Conservation (phyloP, 179 eudicot species). For the Actinidia polygama region DNA sequence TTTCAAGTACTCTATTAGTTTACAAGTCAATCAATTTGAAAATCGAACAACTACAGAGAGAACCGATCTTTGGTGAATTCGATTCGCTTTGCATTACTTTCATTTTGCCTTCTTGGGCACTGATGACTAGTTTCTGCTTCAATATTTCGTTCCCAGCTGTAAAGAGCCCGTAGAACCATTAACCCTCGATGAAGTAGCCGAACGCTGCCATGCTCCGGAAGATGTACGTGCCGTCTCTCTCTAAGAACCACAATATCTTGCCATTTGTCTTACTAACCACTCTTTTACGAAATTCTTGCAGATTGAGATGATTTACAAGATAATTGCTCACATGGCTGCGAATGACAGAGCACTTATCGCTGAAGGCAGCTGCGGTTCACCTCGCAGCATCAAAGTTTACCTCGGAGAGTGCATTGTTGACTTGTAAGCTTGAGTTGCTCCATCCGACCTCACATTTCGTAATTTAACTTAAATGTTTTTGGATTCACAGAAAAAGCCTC, state of each 20-base stretch:
- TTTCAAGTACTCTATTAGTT: neutral
- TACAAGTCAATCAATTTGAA: neutral
- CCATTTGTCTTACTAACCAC: neutral
- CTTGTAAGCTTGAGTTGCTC: constrained; percentile 37
- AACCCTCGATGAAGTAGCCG: constrained; percentile 94
- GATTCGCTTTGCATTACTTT: neutral
- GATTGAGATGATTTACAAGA: constrained; percentile 99
- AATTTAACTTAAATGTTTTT: neutral
- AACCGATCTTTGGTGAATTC: neutral
- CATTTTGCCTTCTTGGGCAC: constrained; percentile 3
- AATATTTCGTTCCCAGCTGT: constrained; percentile 54
- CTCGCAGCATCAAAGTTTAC: constrained; percentile 87
- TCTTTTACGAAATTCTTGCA: constrained; percentile 26
- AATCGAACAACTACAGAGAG: neutral
- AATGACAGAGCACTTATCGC: constrained; percentile 92
- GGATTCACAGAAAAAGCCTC: neutral
- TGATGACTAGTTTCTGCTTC: neutral
- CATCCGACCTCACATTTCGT: neutral
- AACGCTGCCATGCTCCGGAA: constrained; percentile 88
- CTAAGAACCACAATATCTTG: neutral
- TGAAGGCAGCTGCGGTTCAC: constrained; percentile 94
- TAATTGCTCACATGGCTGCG: constrained; percentile 94
- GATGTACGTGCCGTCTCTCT: constrained; percentile 24
- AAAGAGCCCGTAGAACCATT: constrained; percentile 94
- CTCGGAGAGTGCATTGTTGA: constrained; percentile 89